Percentiles rank a stretch among this genome's conserved stretches.
Conservation (phyloP, 257 asterid genomes). For the Solanum lycopersicoides region DNA sequence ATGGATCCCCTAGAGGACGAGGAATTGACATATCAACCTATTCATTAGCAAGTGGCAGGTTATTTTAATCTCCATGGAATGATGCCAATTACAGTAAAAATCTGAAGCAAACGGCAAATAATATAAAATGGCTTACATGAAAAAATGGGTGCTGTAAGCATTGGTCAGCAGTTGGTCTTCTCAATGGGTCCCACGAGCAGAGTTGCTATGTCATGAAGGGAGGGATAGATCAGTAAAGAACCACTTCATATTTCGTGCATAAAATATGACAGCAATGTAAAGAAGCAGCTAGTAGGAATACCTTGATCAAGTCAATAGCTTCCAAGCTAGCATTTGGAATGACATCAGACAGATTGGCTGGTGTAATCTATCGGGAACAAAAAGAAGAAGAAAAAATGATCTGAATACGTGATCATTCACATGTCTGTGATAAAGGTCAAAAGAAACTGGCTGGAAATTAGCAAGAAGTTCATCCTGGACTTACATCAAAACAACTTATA, state of each 20-base stretch:
- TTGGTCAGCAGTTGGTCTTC: constrained; percentile 91
- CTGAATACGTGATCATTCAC: background rate
- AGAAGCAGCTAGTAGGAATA: constrained; percentile 5
- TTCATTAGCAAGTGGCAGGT: constrained; percentile 24
- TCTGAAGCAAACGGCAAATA: background rate
- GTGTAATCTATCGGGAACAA: constrained; percentile 35
- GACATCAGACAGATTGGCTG: constrained; percentile 55
- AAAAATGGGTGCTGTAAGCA: constrained; percentile 91
- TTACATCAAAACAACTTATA: constrained; percentile 50
- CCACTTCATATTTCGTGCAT: background rate
- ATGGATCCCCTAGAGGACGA: constrained; percentile 49
- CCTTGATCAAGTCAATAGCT: constrained; percentile 91
- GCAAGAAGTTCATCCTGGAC: constrained; percentile 11
- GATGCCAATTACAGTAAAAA: background rate
- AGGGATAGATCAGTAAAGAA: background rate
- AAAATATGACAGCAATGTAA: background rate
- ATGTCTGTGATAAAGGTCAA: background rate
- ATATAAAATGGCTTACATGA: constrained; percentile 37
- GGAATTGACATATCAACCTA: constrained; percentile 58
- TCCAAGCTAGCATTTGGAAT: constrained; percentile 78
- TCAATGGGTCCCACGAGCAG: constrained; percentile 86
- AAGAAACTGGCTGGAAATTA: background rate
- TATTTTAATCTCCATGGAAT: background rate
- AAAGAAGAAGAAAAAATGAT: background rate
- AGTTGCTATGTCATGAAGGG: constrained; percentile 52